Percentiles rank a stretch among this genome's conserved stretches.
These are phyloP conservation scores for Astrothelium macrocarpum DNA, from an alignment of 495 filamentous ascomycete genomes.

Conservation along the genomic window DNA sequence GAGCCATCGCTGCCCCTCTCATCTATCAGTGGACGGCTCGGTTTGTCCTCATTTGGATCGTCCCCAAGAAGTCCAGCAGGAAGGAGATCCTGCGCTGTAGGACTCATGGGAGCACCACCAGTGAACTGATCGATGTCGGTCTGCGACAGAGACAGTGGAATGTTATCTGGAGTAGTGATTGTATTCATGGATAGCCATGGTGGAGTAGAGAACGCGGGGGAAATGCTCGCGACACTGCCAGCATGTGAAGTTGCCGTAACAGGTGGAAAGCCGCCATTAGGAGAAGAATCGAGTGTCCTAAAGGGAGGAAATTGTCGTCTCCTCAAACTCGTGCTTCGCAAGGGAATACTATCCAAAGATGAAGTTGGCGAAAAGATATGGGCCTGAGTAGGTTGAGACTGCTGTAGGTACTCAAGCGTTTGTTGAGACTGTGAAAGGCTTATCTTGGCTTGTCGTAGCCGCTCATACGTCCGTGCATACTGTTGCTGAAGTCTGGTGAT, in stretches of 20 bases:
- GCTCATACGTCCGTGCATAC: conserved; percentile 25
- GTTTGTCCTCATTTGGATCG: conserved; percentile 16
- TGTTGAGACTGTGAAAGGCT: background rate
- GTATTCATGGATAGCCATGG: conserved; percentile 25
- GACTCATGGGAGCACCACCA: conserved; percentile 32
- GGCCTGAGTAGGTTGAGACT: background rate
- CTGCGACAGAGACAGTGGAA: conserved; percentile 16
- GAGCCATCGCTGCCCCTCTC: conserved; percentile 10
- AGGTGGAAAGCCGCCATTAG: conserved; percentile 17
- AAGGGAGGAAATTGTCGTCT: conserved; percentile 1
- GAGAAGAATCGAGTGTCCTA: conserved; percentile 11
- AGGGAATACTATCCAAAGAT: background rate
- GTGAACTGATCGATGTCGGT: conserved; percentile 30
- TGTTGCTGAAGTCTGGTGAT: conserved; percentile 40
- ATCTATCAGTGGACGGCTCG: background rate
- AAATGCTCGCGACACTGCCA: conserved; percentile 21
- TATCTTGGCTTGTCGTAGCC: conserved; percentile 15
- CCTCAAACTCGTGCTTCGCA: background rate
- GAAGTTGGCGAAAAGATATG: background rate
- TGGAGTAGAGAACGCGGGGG: conserved; percentile 17
- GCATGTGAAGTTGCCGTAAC: conserved; percentile 17
- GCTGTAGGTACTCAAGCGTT: background rate
- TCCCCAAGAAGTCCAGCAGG: conserved; percentile 34
- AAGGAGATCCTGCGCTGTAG: conserved; percentile 29
- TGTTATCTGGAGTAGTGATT: conserved; percentile 16